Evolutionary conservation across 176 grass and related monocot species (phyloP).

Genomic region (Dendrocalamus sinicus): DNA sequence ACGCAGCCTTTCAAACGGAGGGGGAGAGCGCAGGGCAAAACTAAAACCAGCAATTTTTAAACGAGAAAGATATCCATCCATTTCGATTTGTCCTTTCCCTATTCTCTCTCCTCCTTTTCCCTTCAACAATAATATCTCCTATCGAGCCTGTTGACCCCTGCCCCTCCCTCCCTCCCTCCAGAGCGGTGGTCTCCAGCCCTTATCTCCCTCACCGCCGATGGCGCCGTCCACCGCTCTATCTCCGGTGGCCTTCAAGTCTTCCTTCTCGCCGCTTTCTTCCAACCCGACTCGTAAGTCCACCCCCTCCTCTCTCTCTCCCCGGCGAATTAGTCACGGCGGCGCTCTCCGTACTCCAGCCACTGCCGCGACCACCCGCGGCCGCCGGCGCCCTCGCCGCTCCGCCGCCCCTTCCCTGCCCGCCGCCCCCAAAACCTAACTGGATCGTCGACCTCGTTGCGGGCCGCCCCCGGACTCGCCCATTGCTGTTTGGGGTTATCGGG

Average conservation of each 20-base stretch:
- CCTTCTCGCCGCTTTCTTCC: constrained; percentile 38
- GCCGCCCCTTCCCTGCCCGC: neutral
- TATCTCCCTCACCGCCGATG: constrained; percentile 16
- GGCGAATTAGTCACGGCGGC: neutral
- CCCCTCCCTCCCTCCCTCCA: neutral
- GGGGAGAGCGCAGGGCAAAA: too few species aligned
- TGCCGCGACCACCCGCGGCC: neutral
- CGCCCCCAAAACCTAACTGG: neutral
- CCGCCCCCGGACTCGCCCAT: neutral
- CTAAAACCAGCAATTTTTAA: too few species aligned
- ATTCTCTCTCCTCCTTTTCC: neutral
- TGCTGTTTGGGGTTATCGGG: constrained; percentile 11
- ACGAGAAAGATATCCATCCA: neutral
- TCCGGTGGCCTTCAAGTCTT: constrained; percentile 48
- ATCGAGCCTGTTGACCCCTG: neutral
- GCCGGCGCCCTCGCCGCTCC: neutral
- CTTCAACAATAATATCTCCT: constrained; percentile 38
- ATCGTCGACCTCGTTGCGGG: neutral
- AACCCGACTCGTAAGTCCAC: constrained; percentile 46
- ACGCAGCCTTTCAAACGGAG: too few species aligned
- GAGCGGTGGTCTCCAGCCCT: constrained; percentile 23
- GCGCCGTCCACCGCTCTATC: constrained; percentile 47
- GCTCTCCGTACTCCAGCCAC: neutral
- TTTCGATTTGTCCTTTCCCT: neutral
- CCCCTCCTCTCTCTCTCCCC: neutral